Percentiles rank a stretch among this genome's conserved stretches.
Conservation (phyloP, 192 early-diverging fungal species). For the Linnemannia elongata region DNA sequence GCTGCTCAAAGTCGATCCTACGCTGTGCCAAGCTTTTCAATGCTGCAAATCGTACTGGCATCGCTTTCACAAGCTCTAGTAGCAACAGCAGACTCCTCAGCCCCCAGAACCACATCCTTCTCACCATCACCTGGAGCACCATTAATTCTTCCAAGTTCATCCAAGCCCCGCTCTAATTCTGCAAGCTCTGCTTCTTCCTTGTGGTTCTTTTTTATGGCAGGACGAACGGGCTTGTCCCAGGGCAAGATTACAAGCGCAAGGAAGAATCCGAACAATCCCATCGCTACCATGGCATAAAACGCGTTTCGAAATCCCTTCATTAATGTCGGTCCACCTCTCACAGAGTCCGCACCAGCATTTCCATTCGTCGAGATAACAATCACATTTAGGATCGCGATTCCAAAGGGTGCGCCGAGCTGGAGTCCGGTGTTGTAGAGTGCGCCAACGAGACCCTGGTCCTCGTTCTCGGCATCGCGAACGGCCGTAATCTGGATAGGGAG, state of each 20-base stretch:
- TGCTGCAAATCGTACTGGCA: no score
- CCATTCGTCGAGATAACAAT: conserved; percentile 44
- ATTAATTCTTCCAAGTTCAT: no score
- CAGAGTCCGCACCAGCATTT: neutral
- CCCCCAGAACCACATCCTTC: no score
- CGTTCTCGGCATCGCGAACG: conserved; percentile 34
- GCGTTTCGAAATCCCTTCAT: conserved; percentile 48
- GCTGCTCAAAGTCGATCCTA: no score
- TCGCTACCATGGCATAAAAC: conserved; percentile 40
- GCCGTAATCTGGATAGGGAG: conserved; percentile 43
- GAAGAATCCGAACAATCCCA: conserved; percentile 24
- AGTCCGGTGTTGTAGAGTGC: no score
- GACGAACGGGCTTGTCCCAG: conserved; percentile 21
- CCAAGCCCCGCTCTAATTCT: no score
- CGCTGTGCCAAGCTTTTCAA: no score
- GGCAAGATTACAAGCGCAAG: conserved; percentile 10
- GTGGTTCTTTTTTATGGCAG: neutral
- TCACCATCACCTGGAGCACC: no score
- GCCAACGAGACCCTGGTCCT: conserved; percentile 28
- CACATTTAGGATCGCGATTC: conserved; percentile 44
- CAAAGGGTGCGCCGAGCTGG: conserved; percentile 55
- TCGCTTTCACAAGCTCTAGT: no score
- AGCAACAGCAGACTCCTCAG: no score
- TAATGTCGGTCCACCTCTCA: conserved; percentile 17
- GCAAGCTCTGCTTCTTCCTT: no score